Percentiles rank a stretch among this genome's conserved stretches.
These are phyloP conservation scores for Globisporangium lucens DNA, from an alignment of 352 stramenopile genomes.

Conservation along the genomic window DNA sequence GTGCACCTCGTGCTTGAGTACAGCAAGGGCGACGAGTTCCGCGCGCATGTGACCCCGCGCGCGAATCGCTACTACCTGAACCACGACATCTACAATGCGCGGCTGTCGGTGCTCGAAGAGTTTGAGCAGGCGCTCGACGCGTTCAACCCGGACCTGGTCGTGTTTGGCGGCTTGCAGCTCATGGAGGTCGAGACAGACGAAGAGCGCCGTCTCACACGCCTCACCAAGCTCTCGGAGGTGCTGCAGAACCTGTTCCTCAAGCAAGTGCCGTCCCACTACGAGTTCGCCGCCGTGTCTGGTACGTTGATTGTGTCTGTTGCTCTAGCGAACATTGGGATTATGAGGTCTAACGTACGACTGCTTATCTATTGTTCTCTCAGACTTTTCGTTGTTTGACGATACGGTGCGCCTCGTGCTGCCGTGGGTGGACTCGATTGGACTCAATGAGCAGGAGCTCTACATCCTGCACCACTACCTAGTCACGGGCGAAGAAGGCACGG, in stretches of 20 bases:
- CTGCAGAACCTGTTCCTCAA: constrained; percentile 67
- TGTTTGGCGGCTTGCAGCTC: constrained; percentile 80
- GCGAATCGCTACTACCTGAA: constrained; percentile 86
- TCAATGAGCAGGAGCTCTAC: constrained; percentile 84
- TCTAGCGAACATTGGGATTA: not conserved
- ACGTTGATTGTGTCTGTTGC: not conserved
- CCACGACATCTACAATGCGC: constrained; percentile 83
- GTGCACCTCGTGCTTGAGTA: constrained; percentile 84
- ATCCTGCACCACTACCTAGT: constrained; percentile 82
- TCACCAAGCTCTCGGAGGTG: constrained; percentile 64
- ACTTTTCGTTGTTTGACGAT: constrained; percentile 83
- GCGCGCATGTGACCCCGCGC: constrained; percentile 55
- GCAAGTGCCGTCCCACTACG: constrained; percentile 68
- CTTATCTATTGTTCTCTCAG: constrained; percentile 16
- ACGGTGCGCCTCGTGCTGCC: constrained; percentile 74
- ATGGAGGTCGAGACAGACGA: constrained; percentile 82
- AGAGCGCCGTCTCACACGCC: constrained; percentile 38
- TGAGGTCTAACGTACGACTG: not conserved
- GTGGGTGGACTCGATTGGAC: constrained; percentile 73
- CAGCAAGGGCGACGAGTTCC: constrained; percentile 57
- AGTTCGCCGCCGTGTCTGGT: constrained; percentile 80
- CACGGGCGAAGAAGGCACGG: constrained; percentile 64
- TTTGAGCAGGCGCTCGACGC: constrained; percentile 58
- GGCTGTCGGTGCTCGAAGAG: constrained; percentile 72
- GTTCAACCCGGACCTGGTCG: constrained; percentile 68